Evolutionary conservation across 2,329 filamentous ascomycete species (phyloP).

Genomic region (Rhytidhysteron rufulum): DNA sequence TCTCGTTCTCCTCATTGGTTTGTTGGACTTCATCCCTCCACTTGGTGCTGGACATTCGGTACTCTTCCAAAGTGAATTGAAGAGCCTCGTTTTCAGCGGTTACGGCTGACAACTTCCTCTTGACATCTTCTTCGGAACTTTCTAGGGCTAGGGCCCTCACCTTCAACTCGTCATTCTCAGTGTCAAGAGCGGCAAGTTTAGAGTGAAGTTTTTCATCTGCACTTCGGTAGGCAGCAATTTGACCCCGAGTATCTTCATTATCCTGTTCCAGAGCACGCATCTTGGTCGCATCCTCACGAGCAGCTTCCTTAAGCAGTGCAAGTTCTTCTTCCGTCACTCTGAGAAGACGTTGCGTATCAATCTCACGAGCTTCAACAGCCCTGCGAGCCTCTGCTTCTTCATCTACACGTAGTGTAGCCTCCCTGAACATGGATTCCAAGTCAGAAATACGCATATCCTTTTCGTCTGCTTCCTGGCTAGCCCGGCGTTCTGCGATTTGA

Average conservation of each 20-base stretch:
- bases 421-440: constrained; percentile 31
- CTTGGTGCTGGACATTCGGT: constrained; percentile 56
- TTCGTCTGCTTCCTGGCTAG: constrained; percentile 26
- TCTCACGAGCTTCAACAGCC: constrained; percentile 42
- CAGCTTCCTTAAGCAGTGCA: constrained; percentile 40
- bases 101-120: constrained; percentile 51
- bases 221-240: constrained; percentile 33
- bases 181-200: constrained; percentile 49
- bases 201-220: constrained; percentile 46
- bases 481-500: constrained; percentile 25
- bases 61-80: constrained; percentile 60
- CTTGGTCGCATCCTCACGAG: constrained; percentile 40
- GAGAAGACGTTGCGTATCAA: constrained; percentile 41
- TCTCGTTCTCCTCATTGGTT: constrained; percentile 53
- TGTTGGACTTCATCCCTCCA: constrained; percentile 58
- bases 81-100: constrained; percentile 59
- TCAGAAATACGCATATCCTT: constrained; percentile 31
- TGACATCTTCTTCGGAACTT: constrained; percentile 42
- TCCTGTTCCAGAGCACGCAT: constrained; percentile 42
- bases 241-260: constrained; percentile 36
- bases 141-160: constrained; percentile 27
- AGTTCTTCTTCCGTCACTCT: constrained; percentile 49
- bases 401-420: constrained; percentile 30
- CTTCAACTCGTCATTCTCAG: constrained; percentile 58
- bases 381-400: constrained; percentile 41